phyloP scores from a whole-genome alignment of 192 early-diverging fungal genomes.

The Coemansia sp. region DNA sequence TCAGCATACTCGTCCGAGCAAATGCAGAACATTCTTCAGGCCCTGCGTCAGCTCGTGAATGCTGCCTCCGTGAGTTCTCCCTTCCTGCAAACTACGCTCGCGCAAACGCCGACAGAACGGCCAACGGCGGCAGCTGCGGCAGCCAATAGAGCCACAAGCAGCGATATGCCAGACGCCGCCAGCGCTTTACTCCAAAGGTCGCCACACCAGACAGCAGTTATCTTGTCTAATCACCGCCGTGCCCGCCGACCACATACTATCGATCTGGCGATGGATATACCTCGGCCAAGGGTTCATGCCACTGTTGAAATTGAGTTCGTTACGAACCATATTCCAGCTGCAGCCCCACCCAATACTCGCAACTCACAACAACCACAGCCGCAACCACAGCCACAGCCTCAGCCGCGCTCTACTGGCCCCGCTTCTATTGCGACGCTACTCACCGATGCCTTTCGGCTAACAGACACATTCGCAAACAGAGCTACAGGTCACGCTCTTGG shows the following conservation, averaged over 20 bases:
- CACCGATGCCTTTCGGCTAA: background rate
- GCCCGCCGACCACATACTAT: background rate
- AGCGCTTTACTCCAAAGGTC: background rate
- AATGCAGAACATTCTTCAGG: conserved; percentile 19
- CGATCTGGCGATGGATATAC: background rate
- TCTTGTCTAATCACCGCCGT: background rate
- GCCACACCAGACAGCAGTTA: background rate
- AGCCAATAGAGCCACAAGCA: background rate
- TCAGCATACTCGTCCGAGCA: conserved; percentile 15
- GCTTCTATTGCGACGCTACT: background rate
- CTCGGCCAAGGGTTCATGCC: background rate
- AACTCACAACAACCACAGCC: background rate
- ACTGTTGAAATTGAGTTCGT: background rate
- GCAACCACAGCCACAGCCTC: background rate
- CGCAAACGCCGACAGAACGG: conserved; percentile 6
- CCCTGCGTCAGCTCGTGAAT: conserved; percentile 19
- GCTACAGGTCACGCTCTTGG: background rate
- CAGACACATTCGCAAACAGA: background rate
- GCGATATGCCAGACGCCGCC: background rate
- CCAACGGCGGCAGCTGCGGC: background rate
- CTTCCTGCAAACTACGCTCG: conserved; percentile 28
- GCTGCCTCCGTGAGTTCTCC: conserved; percentile 25
- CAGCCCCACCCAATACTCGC: background rate
- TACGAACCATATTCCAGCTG: background rate
- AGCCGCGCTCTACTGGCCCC: background rate